A percentile compares a stretch with the other conserved stretches of the same genome.
Conservation (phyloP, 768 basidiomycete species). For the Calocybe cyanea region DNA sequence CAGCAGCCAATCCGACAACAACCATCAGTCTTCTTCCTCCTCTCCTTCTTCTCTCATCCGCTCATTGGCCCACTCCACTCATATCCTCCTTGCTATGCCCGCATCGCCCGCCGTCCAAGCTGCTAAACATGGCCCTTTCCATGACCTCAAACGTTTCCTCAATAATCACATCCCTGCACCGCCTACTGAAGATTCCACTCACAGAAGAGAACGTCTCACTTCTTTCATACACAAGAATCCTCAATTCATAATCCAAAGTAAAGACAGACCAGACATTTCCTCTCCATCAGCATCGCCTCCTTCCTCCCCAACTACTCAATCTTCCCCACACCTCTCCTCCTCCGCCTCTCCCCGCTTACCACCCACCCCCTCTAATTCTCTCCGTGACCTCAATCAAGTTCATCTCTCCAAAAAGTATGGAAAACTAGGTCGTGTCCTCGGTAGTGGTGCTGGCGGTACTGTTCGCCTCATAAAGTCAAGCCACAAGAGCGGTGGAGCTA, state of each 20-base stretch:
- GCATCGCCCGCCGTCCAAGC: conserved; percentile 14
- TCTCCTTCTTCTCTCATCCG: conserved; percentile 2
- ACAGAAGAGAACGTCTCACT: conserved; percentile 23
- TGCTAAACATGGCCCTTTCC: conserved; percentile 67
- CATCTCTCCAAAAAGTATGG: conserved; percentile 99
- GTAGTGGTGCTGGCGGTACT: conserved; percentile 97
- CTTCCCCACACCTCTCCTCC: conserved; percentile 10
- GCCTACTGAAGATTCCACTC: no score
- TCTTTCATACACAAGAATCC: conserved; percentile 27
- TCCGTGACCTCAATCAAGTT: conserved; percentile 81
- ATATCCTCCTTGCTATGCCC: conserved; percentile 21
- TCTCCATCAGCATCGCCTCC: conserved; percentile 19
- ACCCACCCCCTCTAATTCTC: conserved; percentile 36
- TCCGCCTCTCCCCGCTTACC: conserved; percentile 19
- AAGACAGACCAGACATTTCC: conserved; percentile 28
- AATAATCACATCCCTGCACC: conserved; percentile 87
- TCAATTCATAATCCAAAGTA: conserved; percentile 33
- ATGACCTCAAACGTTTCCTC: conserved; percentile 93
- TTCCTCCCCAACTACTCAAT: conserved; percentile 18
- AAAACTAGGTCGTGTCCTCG: conserved; percentile 95
- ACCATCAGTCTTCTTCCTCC: background rate
- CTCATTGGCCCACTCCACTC: conserved; percentile 10
- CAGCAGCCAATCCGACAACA: no score
- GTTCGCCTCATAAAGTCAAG: conserved; percentile 91
- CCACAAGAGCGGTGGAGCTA: conserved; percentile 73